Conservation (phyloP, 1,284 basidiomycete species). For the Meira miltonrushii region DNA sequence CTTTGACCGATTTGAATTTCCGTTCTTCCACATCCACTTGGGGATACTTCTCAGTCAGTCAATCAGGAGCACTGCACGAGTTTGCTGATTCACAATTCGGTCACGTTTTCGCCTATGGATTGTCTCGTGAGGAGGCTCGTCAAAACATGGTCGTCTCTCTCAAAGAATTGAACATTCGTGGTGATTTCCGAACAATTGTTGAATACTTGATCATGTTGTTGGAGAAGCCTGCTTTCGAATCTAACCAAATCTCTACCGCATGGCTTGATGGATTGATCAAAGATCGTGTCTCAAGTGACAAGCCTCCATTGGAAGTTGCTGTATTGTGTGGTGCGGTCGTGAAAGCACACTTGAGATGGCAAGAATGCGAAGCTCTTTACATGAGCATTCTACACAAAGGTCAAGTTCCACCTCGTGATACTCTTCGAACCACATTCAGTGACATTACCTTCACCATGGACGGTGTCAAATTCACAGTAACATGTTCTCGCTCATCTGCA, state of each 20-base stretch:
- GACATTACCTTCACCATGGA: constrained; percentile 87
- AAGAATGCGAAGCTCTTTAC: constrained; percentile 87
- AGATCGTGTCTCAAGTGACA: constrained; percentile 88
- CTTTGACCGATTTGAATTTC: constrained; percentile 97
- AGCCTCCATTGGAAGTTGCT: constrained; percentile 83
- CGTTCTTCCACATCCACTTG: constrained; percentile 81
- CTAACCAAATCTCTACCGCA: constrained; percentile 95
- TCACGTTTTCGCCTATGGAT: constrained; percentile 97
- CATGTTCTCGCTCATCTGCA: constrained; percentile 81
- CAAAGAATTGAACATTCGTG: constrained; percentile 96
- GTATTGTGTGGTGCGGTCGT: constrained; percentile 91
- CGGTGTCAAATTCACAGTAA: constrained; percentile 90
- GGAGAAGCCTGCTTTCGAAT: constrained; percentile 91
- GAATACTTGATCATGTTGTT: constrained; percentile 90
- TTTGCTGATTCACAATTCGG: constrained; percentile 79
- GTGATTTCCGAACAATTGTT: constrained; percentile 97
- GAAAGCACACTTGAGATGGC: constrained; percentile 85
- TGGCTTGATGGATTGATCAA: constrained; percentile 98
- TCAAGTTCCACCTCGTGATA: constrained; percentile 89
- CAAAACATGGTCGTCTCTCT: constrained; percentile 99
- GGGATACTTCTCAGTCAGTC: constrained; percentile 96
- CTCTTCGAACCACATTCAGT: constrained; percentile 92
- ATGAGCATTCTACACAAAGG: constrained; percentile 95
- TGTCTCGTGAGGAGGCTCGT: constrained; percentile 76
- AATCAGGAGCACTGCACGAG: constrained; percentile 93